phyloP scores from a whole-genome alignment of 805 yeast genomes.

The Jamesozyma rosinii region DNA sequence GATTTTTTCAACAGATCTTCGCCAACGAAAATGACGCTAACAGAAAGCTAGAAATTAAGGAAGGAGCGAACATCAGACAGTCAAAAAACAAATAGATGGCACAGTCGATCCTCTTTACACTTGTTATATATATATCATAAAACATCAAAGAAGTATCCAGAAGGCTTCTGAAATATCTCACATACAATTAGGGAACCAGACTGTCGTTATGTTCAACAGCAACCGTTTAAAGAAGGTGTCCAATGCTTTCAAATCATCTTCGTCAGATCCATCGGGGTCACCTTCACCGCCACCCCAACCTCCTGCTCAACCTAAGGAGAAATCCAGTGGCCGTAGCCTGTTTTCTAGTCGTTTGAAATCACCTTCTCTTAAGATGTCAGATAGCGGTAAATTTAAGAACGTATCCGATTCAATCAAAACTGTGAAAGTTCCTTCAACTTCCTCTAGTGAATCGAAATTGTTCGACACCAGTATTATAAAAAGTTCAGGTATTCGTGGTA shows the following conservation, averaged over 20 bases:
- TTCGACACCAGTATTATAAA: slow-evolving; percentile 29
- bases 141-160: too few relatives aligned
- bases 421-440: slow-evolving; percentile 20
- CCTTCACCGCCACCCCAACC: not conserved
- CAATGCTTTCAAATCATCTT: slow-evolving; percentile 27
- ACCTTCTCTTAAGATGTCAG: not conserved
- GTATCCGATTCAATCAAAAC: slow-evolving; percentile 26
- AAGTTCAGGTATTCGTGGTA: slow-evolving; percentile 55
- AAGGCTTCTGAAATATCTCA: too few relatives aligned
- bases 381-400: slow-evolving; percentile 3
- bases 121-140: too few relatives aligned
- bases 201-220: slow-evolving; percentile 27
- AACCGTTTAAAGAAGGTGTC: slow-evolving; percentile 28
- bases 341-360: not conserved
- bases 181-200: too few relatives aligned
- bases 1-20: too few relatives aligned
- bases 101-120: too few relatives aligned
- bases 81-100: too few relatives aligned
- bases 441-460: slow-evolving; percentile 17
- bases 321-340: not conserved
- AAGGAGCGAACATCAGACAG: too few relatives aligned
- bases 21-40: too few relatives aligned
- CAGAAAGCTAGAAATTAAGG: too few relatives aligned
- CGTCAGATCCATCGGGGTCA: not conserved
- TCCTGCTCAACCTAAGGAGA: not conserved